A percentile compares a stretch with the other conserved stretches of the same genome.
These are phyloP conservation scores for Boletus mariae DNA, from an alignment of 1,284 basidiomycete genomes.

Conservation along the genomic window DNA sequence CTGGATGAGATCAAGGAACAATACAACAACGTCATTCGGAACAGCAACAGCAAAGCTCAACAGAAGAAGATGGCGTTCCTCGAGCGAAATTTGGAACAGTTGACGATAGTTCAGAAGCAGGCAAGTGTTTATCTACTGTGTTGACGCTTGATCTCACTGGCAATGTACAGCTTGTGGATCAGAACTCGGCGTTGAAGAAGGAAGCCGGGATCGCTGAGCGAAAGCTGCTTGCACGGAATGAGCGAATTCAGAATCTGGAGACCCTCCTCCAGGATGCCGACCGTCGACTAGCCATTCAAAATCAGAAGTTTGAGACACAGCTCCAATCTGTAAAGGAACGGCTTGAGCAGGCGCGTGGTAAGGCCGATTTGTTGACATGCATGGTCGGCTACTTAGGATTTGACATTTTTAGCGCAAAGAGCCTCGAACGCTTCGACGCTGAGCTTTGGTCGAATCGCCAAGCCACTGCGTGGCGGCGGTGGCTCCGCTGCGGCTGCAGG, in stretches of 20 bases:
- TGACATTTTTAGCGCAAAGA: conserved; percentile 62
- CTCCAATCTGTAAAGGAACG: conserved; percentile 89
- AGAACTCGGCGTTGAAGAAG: conserved; percentile 97
- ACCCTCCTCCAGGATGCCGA: conserved; percentile 90
- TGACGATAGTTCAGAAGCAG: conserved; percentile 97
- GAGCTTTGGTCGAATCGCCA: conserved; percentile 92
- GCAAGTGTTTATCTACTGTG: conserved; percentile 38
- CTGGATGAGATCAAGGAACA: conserved; percentile 98
- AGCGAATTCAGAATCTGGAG: conserved; percentile 96
- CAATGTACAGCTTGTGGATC: conserved; percentile 83
- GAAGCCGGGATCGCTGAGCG: conserved; percentile 96
- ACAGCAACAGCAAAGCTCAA: conserved; percentile 96
- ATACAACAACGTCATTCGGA: conserved; percentile 97
- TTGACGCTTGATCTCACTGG: conserved; percentile 5
- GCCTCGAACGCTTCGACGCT: conserved; percentile 64
- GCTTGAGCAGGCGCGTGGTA: conserved; percentile 88
- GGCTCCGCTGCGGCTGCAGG: conserved; percentile 48
- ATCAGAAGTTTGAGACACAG: conserved; percentile 94
- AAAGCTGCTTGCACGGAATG: conserved; percentile 93
- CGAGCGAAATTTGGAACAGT: conserved; percentile 94
- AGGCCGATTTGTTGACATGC: conserved; percentile 26
- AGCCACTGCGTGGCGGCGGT: conserved; percentile 91
- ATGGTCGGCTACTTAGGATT: conserved; percentile 15
- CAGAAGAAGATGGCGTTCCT: conserved; percentile 99
- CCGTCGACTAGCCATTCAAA: conserved; percentile 84